A percentile compares a stretch with the other conserved stretches of the same genome.
Evolutionary conservation across 352 stramenopile species (phyloP).

Genomic region (Albugo laibachii): DNA sequence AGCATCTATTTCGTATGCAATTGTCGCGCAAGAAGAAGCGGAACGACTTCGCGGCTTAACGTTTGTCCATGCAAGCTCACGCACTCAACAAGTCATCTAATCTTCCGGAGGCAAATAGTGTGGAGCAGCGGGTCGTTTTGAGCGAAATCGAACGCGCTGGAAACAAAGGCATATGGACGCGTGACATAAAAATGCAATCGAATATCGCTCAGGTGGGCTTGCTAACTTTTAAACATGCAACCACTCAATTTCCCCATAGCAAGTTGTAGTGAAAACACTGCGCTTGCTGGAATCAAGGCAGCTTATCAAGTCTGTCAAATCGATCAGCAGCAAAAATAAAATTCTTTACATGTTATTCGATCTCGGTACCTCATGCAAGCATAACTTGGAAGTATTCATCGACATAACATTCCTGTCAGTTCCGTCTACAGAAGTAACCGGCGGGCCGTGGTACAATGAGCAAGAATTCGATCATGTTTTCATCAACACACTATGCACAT

Average conservation of each 20-base stretch:
- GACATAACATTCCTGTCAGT: conserved; percentile 26
- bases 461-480: conserved; percentile 99
- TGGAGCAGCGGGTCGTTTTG: conserved; percentile 71
- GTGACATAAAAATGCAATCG: conserved; percentile 95
- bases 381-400: not conserved
- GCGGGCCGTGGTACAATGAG: conserved; percentile 98
- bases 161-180: conserved; percentile 98
- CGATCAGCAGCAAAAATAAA: conserved; percentile 98
- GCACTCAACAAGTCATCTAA: not conserved
- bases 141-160: conserved; percentile 92
- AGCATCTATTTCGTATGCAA: conserved; percentile 62
- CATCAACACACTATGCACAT: conserved; percentile 91
- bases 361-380: conserved; percentile 27
- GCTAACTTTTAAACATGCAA: not conserved
- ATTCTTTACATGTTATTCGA: conserved; percentile 98
- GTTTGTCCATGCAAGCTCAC: conserved; percentile 35
- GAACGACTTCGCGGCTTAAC: conserved; percentile 70
- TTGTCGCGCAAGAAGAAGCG: conserved; percentile 65
- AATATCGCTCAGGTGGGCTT: conserved; percentile 80
- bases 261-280: conserved; percentile 96
- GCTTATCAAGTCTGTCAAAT: conserved; percentile 98
- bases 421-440: conserved; percentile 96
- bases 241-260: conserved; percentile 16
- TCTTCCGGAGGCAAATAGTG: conserved; percentile 8
- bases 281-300: conserved; percentile 90